Percentiles rank a stretch among this genome's conserved stretches.
These are phyloP conservation scores for Fusarium marasasianum DNA, from an alignment of 2,329 filamentous ascomycete species.

Conservation along the genomic window DNA sequence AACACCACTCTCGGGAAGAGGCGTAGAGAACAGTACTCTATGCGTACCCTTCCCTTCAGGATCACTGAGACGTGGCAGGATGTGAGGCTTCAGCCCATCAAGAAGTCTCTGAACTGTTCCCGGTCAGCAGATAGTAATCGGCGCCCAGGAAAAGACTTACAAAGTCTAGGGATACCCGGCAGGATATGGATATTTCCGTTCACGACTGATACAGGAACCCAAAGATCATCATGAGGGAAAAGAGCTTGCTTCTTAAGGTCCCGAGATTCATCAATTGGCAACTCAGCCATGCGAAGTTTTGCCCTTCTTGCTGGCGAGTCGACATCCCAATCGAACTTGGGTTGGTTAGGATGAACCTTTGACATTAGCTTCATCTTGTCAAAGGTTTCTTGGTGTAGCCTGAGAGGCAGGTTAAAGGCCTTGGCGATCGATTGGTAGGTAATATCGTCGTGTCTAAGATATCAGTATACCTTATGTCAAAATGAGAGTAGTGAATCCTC, in stretches of 20 bases:
- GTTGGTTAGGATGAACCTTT: slow-evolving; percentile 75
- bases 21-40: slow-evolving; percentile 86
- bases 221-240: slow-evolving; percentile 82
- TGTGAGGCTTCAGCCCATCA: slow-evolving; percentile 75
- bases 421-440: slow-evolving; percentile 95
- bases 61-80: slow-evolving; percentile 78
- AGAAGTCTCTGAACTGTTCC: slow-evolving; percentile 75
- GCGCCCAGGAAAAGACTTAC: slow-evolving; percentile 50
- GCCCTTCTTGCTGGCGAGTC: slow-evolving; percentile 82
- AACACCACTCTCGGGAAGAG: slow-evolving; percentile 84
- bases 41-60: slow-evolving; percentile 83
- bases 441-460: slow-evolving; percentile 88
- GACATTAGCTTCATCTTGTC: slow-evolving; percentile 85
- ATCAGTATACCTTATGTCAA: slow-evolving; percentile 25
- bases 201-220: slow-evolving; percentile 89
- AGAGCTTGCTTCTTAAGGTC: slow-evolving; percentile 76
- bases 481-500: slow-evolving; percentile 35
- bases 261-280: slow-evolving; percentile 77
- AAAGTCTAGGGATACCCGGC: slow-evolving; percentile 87
- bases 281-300: slow-evolving; percentile 88
- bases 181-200: slow-evolving; percentile 95
- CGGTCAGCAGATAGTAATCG: slow-evolving; percentile 11
- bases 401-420: slow-evolving; percentile 81
- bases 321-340: slow-evolving; percentile 83
- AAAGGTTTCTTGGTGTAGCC: slow-evolving; percentile 80